Evolutionary conservation across 129 eudicot genomes (phyloP), one percentile per base, ranked within the genome.

Genomic region (Flaveria linearis): DNA sequence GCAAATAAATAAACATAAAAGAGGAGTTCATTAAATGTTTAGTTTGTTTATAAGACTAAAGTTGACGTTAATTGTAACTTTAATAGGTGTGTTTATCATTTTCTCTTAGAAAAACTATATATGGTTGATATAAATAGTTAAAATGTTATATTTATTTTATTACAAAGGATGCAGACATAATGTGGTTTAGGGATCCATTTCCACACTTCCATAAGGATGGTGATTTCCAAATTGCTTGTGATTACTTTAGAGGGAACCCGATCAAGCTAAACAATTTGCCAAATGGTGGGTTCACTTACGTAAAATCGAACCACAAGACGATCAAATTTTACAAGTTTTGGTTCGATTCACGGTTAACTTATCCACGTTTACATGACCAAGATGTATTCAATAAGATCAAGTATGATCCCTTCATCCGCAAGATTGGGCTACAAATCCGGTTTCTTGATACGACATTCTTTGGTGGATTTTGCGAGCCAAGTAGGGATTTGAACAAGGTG

Each of bases 151-250:
- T 33, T 63, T 39, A 11, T 52, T n/a, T 22, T 58, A 22, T 7
- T 73, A 15, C 79, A 17, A 26, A 91, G 96, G 98, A 92, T 77
- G 83, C 96, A 5, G 98, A 92, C 72, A 77, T 92, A 53, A 87
- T 89, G 93, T 92, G 98, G 98, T 81, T 92, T 65, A 74, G 98
- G 61, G 81, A 89, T 70, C 96, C 98, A 56, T 87, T 89, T 77
- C 87, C 84, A 30, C 85, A 81, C 18, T 89, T 92, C 62, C 82
- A 84, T 73, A 51, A 75, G 1, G 85, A 89, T 13, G 84, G 81
- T 0, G 92, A 92, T 74, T 89, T 92, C 75, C 93, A 92, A 82
- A 87, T 88, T 52, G 84, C 98, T 15, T 89, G 96, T 36, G 98
- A 92, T 72, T 30, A 13, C 23, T 92, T 64, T 28, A 23, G 81